A percentile compares a stretch with the other conserved stretches of the same genome.
These are phyloP conservation scores for Wallemia mellicola DNA, from an alignment of 1,284 basidiomycete species.

Conservation along the genomic window DNA sequence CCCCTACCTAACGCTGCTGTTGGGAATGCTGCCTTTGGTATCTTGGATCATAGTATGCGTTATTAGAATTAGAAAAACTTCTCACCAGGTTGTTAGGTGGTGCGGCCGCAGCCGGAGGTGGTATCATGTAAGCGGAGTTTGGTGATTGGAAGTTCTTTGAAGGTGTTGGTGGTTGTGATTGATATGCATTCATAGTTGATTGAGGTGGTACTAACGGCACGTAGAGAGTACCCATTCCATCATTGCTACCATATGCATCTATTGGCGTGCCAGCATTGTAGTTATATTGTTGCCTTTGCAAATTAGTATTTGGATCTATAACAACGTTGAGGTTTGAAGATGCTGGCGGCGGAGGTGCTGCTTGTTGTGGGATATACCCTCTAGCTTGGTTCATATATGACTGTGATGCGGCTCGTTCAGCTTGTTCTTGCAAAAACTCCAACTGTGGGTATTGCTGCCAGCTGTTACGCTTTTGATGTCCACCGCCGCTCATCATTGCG, in stretches of 20 bases:
- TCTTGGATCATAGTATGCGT: background rate
- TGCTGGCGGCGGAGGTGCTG: background rate
- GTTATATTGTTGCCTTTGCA: background rate
- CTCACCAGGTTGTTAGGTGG: background rate
- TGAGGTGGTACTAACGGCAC: background rate
- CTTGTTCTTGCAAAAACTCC: slow-evolving; percentile 69
- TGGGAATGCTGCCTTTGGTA: background rate
- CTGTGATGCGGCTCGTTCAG: slow-evolving; percentile 15
- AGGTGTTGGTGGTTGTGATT: background rate
- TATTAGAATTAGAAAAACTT: background rate
- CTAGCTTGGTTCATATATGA: slow-evolving; percentile 6
- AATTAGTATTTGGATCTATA: background rate
- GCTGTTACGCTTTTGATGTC: slow-evolving; percentile 16
- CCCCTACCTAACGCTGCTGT: background rate
- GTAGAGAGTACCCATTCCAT: background rate
- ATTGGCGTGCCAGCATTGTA: slow-evolving; percentile 8
- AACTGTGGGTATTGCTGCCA: slow-evolving; percentile 49
- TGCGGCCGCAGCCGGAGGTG: background rate
- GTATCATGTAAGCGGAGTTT: background rate
- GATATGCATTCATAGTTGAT: background rate
- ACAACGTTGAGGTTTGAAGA: background rate
- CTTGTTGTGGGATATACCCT: background rate
- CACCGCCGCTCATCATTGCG: no score
- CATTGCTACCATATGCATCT: slow-evolving; percentile 1
- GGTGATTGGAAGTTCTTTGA: background rate